phyloP scores from a whole-genome alignment of 306 rosid species.

The Vachellia pachyceras region DNA sequence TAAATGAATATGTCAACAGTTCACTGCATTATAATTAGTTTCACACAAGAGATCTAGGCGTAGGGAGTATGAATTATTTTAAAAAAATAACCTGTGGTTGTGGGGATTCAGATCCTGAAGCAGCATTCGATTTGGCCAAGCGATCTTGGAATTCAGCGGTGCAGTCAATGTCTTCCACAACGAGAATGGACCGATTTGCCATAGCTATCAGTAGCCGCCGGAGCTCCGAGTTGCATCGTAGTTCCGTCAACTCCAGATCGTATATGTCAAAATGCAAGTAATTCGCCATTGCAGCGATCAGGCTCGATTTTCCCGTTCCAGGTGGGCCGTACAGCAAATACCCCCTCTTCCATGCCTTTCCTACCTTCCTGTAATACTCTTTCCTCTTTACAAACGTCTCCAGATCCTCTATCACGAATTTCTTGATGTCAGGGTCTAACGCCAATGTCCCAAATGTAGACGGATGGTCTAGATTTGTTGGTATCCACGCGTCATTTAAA shows the following conservation, averaged over 20 bases:
- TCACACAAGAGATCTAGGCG: background rate
- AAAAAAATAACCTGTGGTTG: conserved; percentile 39
- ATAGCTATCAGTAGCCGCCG: conserved; percentile 55
- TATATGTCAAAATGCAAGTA: conserved; percentile 67
- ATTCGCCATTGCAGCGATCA: conserved; percentile 87
- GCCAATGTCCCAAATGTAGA: conserved; percentile 73
- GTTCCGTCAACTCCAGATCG: conserved; percentile 69
- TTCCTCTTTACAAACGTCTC: conserved; percentile 60
- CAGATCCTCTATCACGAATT: conserved; percentile 57
- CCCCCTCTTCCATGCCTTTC: conserved; percentile 90
- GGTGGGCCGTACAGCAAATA: conserved; percentile 84
- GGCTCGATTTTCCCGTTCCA: conserved; percentile 85
- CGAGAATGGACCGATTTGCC: conserved; percentile 75
- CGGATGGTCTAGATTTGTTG: conserved; percentile 67
- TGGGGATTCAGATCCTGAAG: background rate
- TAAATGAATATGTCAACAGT: background rate
- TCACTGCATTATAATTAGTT: background rate
- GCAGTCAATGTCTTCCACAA: conserved; percentile 84
- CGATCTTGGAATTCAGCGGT: conserved; percentile 60
- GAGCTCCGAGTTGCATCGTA: conserved; percentile 48
- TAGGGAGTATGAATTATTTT: background rate
- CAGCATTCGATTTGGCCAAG: background rate
- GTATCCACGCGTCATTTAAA: conserved; percentile 47
- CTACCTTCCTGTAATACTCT: conserved; percentile 61
- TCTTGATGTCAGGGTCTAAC: conserved; percentile 51